Evolutionary conservation across 2,329 filamentous ascomycete genomes (phyloP).

Genomic region (Rhynchosporium agropyri): DNA sequence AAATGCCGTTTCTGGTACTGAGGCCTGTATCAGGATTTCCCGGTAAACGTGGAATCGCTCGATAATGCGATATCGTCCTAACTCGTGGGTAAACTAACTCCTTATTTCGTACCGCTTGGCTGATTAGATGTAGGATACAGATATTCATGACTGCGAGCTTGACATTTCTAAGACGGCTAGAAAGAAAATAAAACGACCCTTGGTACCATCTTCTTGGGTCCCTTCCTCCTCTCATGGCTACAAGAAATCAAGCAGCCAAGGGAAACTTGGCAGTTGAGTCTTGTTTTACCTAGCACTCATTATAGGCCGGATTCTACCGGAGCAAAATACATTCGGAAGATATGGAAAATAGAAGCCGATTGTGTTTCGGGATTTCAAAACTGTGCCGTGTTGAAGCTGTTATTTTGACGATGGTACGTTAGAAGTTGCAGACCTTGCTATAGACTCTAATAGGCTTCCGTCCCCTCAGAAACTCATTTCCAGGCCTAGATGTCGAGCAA

Average conservation of each 20-base stretch:
- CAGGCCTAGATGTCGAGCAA: neutral
- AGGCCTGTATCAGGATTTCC: constrained; percentile 20
- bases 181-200: constrained; percentile 16
- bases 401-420: neutral
- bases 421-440: neutral
- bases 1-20: constrained; percentile 22
- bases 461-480: neutral
- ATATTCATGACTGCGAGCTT: constrained; percentile 16
- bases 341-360: constrained; percentile 1
- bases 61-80: constrained; percentile 22
- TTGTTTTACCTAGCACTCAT: constrained; percentile 16
- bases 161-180: constrained; percentile 15
- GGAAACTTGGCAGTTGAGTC: constrained; percentile 11
- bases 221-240: constrained; percentile 20
- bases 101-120: neutral
- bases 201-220: constrained; percentile 16
- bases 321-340: neutral
- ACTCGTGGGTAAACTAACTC: constrained; percentile 16
- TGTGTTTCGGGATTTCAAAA: constrained; percentile 4
- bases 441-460: neutral
- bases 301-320: constrained; percentile 3
- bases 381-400: constrained; percentile 1
- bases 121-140: constrained; percentile 28
- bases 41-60: constrained; percentile 14
- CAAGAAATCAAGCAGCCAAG: neutral